A percentile compares a stretch with the other conserved stretches of the same genome.
These are phyloP conservation scores for Xylariales sp. DNA, from an alignment of 2,329 filamentous ascomycete genomes.

Conservation along the genomic window DNA sequence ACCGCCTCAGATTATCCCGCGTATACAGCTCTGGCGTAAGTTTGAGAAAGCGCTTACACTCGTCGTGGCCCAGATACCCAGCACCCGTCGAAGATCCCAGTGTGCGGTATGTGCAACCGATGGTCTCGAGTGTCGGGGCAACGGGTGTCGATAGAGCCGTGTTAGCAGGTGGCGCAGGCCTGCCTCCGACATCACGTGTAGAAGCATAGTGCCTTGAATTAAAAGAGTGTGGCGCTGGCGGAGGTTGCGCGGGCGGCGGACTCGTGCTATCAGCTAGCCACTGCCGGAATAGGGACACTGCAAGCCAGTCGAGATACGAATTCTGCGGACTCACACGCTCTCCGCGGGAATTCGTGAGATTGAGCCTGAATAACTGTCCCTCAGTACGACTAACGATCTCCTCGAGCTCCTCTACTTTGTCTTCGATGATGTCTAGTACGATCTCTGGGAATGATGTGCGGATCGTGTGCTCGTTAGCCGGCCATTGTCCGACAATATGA, in stretches of 20 bases:
- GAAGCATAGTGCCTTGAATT: conserved; percentile 31
- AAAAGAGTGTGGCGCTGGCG: conserved; percentile 32
- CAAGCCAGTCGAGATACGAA: conserved; percentile 90
- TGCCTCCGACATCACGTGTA: conserved; percentile 35
- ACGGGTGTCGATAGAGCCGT: conserved; percentile 51
- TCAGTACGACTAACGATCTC: conserved; percentile 85
- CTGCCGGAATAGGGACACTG: conserved; percentile 86
- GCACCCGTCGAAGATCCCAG: conserved; percentile 72
- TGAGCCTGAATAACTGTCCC: conserved; percentile 82
- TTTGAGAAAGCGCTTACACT: conserved; percentile 91
- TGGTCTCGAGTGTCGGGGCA: conserved; percentile 64
- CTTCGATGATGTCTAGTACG: conserved; percentile 90
- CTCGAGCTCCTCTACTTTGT: conserved; percentile 92
- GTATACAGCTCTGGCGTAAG: conserved; percentile 84
- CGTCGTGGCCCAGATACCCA: conserved; percentile 82
- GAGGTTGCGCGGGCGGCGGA: conserved; percentile 67
- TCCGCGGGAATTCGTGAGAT: conserved; percentile 79
- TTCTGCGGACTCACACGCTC: conserved; percentile 84
- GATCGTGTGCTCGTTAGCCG: conserved; percentile 80
- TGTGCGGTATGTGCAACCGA: conserved; percentile 81
- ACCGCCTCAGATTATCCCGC: conserved; percentile 84
- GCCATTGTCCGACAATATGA: conserved; percentile 96
- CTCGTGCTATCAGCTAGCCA: conserved; percentile 94
- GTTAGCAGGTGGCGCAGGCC: conserved; percentile 24
- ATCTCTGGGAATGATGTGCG: conserved; percentile 77